Evolutionary conservation across 805 yeast species (phyloP), one percentile per base, ranked within the genome.

Genomic region (Priceomyces carsonii): DNA sequence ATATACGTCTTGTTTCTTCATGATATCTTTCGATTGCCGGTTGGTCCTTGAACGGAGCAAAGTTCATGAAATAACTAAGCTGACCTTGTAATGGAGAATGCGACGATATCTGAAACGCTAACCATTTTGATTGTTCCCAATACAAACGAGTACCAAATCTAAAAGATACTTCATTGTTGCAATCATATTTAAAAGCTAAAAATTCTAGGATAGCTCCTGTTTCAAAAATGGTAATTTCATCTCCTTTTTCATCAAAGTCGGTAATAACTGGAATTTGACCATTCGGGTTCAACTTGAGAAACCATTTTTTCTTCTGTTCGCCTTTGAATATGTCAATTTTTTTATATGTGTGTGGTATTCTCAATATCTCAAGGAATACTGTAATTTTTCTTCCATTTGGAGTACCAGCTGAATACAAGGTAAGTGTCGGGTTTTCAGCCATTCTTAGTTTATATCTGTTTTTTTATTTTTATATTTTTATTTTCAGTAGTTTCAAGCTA

Each of bases 81-180:
- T 76, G 80, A 9, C 82, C 82, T 43, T 68, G 75, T 64, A 66
- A 71, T 35, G 82, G 80, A 16, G 77, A 78, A 71, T 60, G 10
- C 71, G 73, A 18, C 5, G 79, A 74, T 54, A 67, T 63, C 40
- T 75, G 80, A 65, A 73, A 77, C 29, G 63, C 61, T 5, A 71
- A 41, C 76, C 79, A 73, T 40, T 72, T 71, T 38, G 67, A 41
- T 48, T 69, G 66, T 37, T 65, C 70, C 57, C 73, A 79, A 53
- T 76, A 77, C 26, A 41, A 40, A 29, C 35, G 27, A 20, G 73
- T 49, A 19, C 48, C 50, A 24, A 27, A 29, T 14, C 47, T 54
- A 39, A 46, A 68, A 12, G 66, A 59, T 45, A 36, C 63, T 52
- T 73, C 72, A 41, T 65, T 50, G 9, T 73, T 73, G 29, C 50